Conservation (phyloP, 2,329 filamentous ascomycete genomes). For the Blumeriella jaapii region DNA sequence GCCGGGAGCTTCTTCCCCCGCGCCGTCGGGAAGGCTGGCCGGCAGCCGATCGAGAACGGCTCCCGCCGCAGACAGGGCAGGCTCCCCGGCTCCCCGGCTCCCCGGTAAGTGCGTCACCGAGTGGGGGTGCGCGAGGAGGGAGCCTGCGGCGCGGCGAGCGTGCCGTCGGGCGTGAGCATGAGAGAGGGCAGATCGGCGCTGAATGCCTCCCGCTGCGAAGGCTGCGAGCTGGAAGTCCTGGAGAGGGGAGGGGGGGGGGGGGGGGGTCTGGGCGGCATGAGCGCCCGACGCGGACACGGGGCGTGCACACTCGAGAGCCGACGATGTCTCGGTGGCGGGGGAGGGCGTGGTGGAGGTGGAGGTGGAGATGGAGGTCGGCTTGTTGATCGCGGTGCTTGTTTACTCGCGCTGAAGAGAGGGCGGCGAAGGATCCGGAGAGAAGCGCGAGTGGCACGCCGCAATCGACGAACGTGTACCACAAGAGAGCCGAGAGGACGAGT, state of each 20-base stretch:
- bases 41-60: conserved; percentile 37
- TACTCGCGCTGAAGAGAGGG: too few species aligned
- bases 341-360: conserved; percentile 11
- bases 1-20: conserved; percentile 31
- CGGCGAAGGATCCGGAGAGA: too few species aligned
- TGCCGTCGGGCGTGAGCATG: conserved; percentile 38
- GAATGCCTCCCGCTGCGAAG: conserved; percentile 34
- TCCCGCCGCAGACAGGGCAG: conserved; percentile 36
- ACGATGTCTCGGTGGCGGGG: conserved; percentile 11
- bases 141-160: conserved; percentile 34
- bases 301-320: conserved; percentile 7
- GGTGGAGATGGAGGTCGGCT: conserved; percentile 1
- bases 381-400: too few species aligned
- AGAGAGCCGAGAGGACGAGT: too few species aligned
- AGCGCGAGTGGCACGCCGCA: too few species aligned
- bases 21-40: conserved; percentile 31
- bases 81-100: too few species aligned
- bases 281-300: conserved; percentile 19
- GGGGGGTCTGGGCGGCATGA: conserved; percentile 35
- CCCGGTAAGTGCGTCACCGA: conserved; percentile 30
- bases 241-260: too few species aligned
- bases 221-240: conserved; percentile 33
- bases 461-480: too few species aligned
- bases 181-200: conserved; percentile 30
- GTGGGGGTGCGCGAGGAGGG: conserved; percentile 27